Conservation (phyloP, 73 alveolate genomes). For the Tetrahymena malaccensis region DNA sequence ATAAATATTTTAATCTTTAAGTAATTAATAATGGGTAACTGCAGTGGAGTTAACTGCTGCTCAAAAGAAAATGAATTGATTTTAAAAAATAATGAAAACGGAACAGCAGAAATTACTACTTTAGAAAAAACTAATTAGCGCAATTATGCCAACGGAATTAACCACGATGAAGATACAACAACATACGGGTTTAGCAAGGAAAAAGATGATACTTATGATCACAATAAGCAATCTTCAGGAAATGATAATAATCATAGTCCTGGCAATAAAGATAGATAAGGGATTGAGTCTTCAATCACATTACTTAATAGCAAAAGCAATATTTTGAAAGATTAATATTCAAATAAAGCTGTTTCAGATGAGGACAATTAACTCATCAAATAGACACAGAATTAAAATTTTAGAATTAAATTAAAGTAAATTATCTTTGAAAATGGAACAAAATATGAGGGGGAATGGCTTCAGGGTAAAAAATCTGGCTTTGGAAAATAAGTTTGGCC, state of each 20-base stretch:
- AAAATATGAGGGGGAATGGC: not conserved
- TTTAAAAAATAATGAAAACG: not conserved
- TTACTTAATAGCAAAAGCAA: not conserved
- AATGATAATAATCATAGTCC: not conserved
- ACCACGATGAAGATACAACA: not conserved
- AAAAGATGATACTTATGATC: not conserved
- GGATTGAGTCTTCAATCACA: not conserved
- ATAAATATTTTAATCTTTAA: no score
- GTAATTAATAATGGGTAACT: not conserved
- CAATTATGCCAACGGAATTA: not conserved
- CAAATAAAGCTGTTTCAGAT: not conserved
- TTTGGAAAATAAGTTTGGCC: not conserved
- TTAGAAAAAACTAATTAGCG: not conserved
- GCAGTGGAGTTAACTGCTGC: conserved; percentile 3
- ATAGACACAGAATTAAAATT: not conserved
- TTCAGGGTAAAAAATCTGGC: not conserved
- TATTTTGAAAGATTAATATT: not conserved
- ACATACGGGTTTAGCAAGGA: not conserved
- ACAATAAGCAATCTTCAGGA: not conserved
- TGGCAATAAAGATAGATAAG: not conserved
- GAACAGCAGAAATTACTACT: not conserved
- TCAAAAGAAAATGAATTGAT: not conserved
- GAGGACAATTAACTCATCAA: not conserved
- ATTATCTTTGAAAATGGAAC: not conserved
- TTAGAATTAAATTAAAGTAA: not conserved